These are phyloP conservation scores for Kokia cookei DNA, from an alignment of 441 rosid species.

Conservation along the genomic window DNA sequence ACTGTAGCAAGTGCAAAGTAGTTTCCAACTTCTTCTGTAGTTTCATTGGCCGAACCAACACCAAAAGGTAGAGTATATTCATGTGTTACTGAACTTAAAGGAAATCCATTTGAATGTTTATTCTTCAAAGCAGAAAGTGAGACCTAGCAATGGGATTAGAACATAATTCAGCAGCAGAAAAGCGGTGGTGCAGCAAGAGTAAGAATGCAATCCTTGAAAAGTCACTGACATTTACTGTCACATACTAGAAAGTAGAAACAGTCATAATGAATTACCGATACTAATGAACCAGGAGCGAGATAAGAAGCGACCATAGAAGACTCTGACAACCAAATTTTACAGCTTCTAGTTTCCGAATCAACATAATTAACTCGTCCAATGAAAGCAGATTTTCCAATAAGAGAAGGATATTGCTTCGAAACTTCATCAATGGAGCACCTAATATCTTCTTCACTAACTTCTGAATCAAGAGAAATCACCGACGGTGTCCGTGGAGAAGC, in stretches of 20 bases:
- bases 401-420: conserved; percentile 42
- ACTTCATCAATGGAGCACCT: conserved; percentile 40
- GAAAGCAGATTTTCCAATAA: conserved; percentile 52
- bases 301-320: conserved; percentile 66
- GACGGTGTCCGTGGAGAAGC: conserved; percentile 51
- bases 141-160: conserved; percentile 42
- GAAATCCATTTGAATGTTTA: conserved; percentile 29
- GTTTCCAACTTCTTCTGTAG: conserved; percentile 45
- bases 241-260: not conserved
- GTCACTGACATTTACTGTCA: not conserved
- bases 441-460: conserved; percentile 27
- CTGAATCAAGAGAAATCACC: conserved; percentile 21
- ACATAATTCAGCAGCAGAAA: not conserved
- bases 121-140: conserved; percentile 54
- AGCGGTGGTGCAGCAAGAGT: not conserved
- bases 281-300: conserved; percentile 59
- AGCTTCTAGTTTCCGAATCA: conserved; percentile 40
- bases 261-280: conserved; percentile 50
- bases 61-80: conserved; percentile 34
- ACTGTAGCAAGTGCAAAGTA: conserved; percentile 80
- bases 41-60: conserved; percentile 26
- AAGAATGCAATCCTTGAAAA: not conserved
- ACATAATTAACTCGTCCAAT: conserved; percentile 46
- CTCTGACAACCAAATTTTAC: conserved; percentile 84
- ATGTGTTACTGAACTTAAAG: conserved; percentile 44